Conservation (phyloP, 768 basidiomycete species). For the Chalciporus piperatus region DNA sequence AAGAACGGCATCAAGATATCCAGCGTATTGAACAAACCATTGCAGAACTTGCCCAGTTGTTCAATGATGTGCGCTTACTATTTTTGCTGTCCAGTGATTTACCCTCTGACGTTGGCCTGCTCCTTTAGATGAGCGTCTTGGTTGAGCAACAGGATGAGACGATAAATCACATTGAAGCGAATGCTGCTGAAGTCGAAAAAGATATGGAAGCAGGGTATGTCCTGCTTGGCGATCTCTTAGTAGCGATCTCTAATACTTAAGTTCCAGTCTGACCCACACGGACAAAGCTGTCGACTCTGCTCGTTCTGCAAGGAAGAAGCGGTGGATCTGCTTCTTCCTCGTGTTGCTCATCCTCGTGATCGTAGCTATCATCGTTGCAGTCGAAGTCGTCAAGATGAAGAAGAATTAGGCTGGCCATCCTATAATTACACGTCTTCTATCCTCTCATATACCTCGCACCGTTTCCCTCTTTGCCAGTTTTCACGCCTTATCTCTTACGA, state of each 20-base stretch:
- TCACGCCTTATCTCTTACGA: neutral
- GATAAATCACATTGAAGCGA: slow-evolving; percentile 77
- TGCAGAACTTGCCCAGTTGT: slow-evolving; percentile 89
- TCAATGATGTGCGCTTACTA: slow-evolving; percentile 74
- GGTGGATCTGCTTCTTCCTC: slow-evolving; percentile 94
- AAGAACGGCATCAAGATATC: slow-evolving; percentile 94
- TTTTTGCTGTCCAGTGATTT: neutral
- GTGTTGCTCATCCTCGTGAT: slow-evolving; percentile 63
- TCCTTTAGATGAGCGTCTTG: slow-evolving; percentile 80
- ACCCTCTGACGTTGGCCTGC: slow-evolving; percentile 4
- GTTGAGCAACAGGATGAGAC: slow-evolving; percentile 94
- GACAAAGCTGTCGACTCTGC: slow-evolving; percentile 86
- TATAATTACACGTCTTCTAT: neutral
- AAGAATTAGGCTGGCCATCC: slow-evolving; percentile 27
- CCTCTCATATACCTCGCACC: neutral
- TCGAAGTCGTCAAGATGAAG: slow-evolving; percentile 49
- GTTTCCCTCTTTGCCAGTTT: neutral
- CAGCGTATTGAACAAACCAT: slow-evolving; percentile 93
- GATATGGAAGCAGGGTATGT: slow-evolving; percentile 84
- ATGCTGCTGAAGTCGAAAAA: slow-evolving; percentile 70
- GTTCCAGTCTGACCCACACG: slow-evolving; percentile 69
- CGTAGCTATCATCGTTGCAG: slow-evolving; percentile 58
- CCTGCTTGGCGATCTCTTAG: neutral
- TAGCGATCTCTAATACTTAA: slow-evolving; percentile 1
- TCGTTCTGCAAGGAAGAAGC: slow-evolving; percentile 86